Conservation (phyloP, 768 basidiomycete species). For the Russula olivacea region DNA sequence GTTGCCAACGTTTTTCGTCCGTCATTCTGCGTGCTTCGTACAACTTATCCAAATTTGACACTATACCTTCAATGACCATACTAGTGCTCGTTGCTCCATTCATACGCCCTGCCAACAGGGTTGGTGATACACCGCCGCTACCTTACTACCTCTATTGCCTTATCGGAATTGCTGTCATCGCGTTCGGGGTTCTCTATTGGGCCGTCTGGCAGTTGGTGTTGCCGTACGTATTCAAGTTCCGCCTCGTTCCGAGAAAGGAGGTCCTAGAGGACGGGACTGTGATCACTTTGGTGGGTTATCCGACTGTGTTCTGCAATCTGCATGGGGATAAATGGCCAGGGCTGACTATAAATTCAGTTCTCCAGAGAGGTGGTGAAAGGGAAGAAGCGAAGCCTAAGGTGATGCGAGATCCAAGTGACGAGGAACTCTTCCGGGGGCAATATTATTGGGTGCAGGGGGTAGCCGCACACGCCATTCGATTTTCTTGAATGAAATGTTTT, state of each 20-base stretch:
- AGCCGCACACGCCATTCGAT: not conserved
- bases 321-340: not conserved
- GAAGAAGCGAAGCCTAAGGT: not conserved
- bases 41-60: not conserved
- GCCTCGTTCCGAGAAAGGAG: constrained; percentile 44
- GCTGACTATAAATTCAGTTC: constrained; percentile 2
- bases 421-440: too few relatives aligned
- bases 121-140: constrained; percentile 57
- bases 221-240: constrained; percentile 45
- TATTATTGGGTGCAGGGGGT: not conserved
- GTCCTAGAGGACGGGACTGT: constrained; percentile 47
- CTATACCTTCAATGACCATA: not conserved
- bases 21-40: constrained; percentile 24
- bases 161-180: constrained; percentile 46
- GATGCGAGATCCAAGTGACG: not conserved
- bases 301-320: not conserved
- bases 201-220: constrained; percentile 46
- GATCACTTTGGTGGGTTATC: constrained; percentile 42
- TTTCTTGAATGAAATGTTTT: not conserved
- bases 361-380: constrained; percentile 12
- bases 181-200: constrained; percentile 48
- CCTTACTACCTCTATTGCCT: constrained; percentile 57
- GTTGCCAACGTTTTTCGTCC: constrained; percentile 46
- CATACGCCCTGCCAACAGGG: constrained; percentile 46
- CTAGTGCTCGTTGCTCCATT: constrained; percentile 54